A percentile compares a stretch with the other conserved stretches of the same genome.
phyloP scores from a whole-genome alignment of 805 yeast species.

The Metschnikowia vanudenii region DNA sequence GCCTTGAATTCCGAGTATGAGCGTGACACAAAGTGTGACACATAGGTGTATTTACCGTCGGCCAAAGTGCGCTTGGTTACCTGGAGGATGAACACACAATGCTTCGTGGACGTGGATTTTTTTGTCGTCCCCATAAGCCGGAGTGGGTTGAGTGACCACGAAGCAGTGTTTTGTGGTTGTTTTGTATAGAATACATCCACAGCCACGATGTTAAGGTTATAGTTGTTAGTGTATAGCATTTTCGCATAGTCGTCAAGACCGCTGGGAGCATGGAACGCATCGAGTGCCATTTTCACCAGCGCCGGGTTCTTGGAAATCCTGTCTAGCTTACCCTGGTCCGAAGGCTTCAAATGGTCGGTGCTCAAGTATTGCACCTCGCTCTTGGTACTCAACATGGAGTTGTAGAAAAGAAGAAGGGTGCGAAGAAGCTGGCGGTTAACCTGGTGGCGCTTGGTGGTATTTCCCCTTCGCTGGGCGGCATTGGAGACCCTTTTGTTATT shows the following conservation, averaged over 20 bases:
- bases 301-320: conserved; percentile 24
- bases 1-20: conserved; percentile 66
- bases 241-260: conserved; percentile 18
- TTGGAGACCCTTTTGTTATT: conserved; percentile 68
- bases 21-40: conserved; percentile 51
- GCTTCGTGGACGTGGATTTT: conserved; percentile 10
- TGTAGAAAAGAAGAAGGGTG: conserved; percentile 64
- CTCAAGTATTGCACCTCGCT: conserved; percentile 51
- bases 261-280: conserved; percentile 13
- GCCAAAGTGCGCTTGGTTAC: conserved; percentile 30
- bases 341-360: conserved; percentile 32
- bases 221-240: conserved; percentile 50
- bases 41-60: conserved; percentile 12
- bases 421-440: conserved; percentile 60
- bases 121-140: conserved; percentile 5
- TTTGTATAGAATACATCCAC: conserved; percentile 46
- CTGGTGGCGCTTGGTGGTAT: conserved; percentile 61
- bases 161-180: background rate
- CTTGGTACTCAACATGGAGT: conserved; percentile 66
- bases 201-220: conserved; percentile 66
- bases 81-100: conserved; percentile 50
- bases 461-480: conserved; percentile 71
- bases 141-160: conserved; percentile 22
- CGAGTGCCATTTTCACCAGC: conserved; percentile 15
- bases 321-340: conserved; percentile 38